Conservation (phyloP, 1,139 yeast species). For the Kodamaea ohmeri region DNA sequence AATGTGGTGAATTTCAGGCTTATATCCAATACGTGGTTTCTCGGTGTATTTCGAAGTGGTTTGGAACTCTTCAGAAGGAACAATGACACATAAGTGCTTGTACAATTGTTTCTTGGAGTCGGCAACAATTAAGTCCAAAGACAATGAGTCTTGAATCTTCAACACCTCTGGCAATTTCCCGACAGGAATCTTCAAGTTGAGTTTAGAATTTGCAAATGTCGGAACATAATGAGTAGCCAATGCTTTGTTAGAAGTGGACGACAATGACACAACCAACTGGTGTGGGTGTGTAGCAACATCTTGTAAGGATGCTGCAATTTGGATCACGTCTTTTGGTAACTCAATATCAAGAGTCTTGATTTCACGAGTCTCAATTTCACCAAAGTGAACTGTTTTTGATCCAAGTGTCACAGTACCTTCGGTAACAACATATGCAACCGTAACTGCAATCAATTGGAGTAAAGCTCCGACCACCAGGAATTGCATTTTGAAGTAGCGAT, state of each 20-base stretch:
- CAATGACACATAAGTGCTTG: slow-evolving; percentile 32
- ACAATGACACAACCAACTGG: slow-evolving; percentile 20
- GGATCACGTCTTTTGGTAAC: slow-evolving; percentile 32
- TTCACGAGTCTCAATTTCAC: slow-evolving; percentile 38
- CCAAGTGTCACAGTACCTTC: slow-evolving; percentile 32
- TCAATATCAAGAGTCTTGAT: slow-evolving; percentile 32
- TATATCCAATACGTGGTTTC: slow-evolving; percentile 45
- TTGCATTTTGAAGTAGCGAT: slow-evolving; percentile 14
- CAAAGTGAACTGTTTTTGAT: slow-evolving; percentile 26
- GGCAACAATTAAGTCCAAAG: slow-evolving; percentile 34
- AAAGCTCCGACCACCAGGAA: slow-evolving; percentile 14
- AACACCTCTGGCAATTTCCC: slow-evolving; percentile 38
- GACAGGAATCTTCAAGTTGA: slow-evolving; percentile 29
- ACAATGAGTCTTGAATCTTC: slow-evolving; percentile 32
- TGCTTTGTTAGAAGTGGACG: slow-evolving; percentile 18
- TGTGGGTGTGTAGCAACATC: slow-evolving; percentile 21
- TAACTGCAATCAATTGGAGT: slow-evolving; percentile 14
- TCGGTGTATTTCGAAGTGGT: slow-evolving; percentile 22
- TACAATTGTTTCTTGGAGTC: slow-evolving; percentile 27
- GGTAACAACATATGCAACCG: slow-evolving; percentile 26
- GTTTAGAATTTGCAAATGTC: slow-evolving; percentile 17
- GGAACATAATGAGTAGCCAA: slow-evolving; percentile 19
- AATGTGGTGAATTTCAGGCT: slow-evolving; percentile 68
- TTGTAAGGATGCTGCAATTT: slow-evolving; percentile 28
- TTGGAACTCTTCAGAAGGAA: slow-evolving; percentile 32